These are phyloP conservation scores for Lunularia cruciata DNA, from an alignment of 225 moss, liverwort and hornwort genomes.

Conservation along the genomic window DNA sequence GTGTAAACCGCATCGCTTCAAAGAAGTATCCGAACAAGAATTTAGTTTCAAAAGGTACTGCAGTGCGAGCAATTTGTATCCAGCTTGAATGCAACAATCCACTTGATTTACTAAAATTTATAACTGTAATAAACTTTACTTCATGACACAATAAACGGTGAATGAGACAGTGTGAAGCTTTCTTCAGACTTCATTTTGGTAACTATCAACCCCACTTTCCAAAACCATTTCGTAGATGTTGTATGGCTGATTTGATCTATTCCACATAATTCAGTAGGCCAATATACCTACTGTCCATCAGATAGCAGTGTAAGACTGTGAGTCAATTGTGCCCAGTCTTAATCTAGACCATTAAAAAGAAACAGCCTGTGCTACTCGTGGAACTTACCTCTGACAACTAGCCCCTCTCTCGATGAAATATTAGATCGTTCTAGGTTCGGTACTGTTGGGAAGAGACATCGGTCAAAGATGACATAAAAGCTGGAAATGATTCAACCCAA, in stretches of 20 bases:
- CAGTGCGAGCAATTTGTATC: too few relatives aligned
- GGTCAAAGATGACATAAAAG: slow-evolving; percentile 3
- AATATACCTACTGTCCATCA: slow-evolving; percentile 2
- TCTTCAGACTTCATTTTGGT: background rate
- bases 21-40: too few relatives aligned
- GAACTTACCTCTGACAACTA: background rate
- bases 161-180: too few relatives aligned
- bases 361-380: background rate
- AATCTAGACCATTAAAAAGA: background rate
- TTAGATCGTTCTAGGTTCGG: background rate
- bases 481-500: slow-evolving; percentile 9
- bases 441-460: background rate
- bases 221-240: background rate
- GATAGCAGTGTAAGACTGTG: slow-evolving; percentile 2
- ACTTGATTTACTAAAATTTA: too few relatives aligned
- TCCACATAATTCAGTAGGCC: background rate
- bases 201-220: background rate
- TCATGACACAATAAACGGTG: too few relatives aligned
- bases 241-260: background rate
- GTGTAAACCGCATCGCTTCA: too few relatives aligned
- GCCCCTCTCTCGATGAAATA: background rate
- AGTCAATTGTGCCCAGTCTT: slow-evolving; percentile 3
- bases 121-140: too few relatives aligned
- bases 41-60: too few relatives aligned
- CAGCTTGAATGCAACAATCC: too few relatives aligned